Base-by-base conservation (phyloP, 345 rosid genomes). In the Hibiscus trionum region DNA sequence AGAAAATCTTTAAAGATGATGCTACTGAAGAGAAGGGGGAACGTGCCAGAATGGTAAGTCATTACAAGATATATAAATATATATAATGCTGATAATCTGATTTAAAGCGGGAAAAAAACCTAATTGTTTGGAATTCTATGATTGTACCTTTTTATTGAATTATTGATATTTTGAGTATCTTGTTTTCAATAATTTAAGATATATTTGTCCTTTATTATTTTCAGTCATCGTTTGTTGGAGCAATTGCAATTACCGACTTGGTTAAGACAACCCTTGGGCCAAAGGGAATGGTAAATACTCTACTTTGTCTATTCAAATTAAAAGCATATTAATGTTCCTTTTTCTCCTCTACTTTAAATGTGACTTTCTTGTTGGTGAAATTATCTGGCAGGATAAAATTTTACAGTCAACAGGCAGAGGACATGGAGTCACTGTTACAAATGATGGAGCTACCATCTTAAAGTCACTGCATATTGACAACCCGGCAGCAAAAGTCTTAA, bases 211-310 rank as follows among this genome's bases (percentile, higher is more conserved):
- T 60, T 17, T 66, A 3, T 64, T 68, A 59, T 31, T 15, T 2
- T 78, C 63, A 95, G 99, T 93, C 97, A 44, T 92, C 97, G 31
- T 90, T 92, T 77, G 80, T 95, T 75, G 99, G 97, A 79, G 99
- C 97, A 56, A 92, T 90, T 88, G 97, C 99, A 27, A 84, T 95
- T 75, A 82, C 93, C 7, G 97, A 95, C 77, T 84, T 95, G 77
- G 93, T 95, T 17, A 95, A 95, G 86, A 87, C 97, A 61, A 95
- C 99, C 66, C 74, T 95, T 69, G 99, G 99, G 27, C 99, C 99
- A 0, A 95, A 95, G 80, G 99, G 99, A 66, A 95, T 95, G 99
- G 99, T 95, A 77, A 73, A 72, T 19, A 60, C 19, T 82, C 67
- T 9, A 15, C 21, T 44, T 62, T 46, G 15, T 77, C 21, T 53